phyloP scores from a whole-genome alignment of 495 filamentous ascomycete species.

The Aspergillus campestris region DNA sequence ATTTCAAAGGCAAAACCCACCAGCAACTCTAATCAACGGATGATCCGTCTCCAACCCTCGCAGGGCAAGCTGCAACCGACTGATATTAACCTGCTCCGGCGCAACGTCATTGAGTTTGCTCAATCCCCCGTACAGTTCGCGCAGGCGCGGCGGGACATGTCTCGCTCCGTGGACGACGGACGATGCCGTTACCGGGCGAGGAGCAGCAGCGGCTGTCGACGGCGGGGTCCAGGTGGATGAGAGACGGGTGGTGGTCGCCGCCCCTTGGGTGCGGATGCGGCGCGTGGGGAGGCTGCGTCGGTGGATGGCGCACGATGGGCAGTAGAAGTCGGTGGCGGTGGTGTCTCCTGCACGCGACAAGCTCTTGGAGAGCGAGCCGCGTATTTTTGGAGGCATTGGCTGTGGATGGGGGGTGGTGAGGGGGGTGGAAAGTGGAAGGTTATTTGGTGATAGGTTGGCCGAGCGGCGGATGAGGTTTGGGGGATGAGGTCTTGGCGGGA shows the following conservation, averaged over 20 bases:
- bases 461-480: conserved; percentile 6
- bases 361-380: conserved; percentile 30
- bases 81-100: conserved; percentile 59
- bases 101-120: conserved; percentile 52
- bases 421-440: conserved; percentile 2
- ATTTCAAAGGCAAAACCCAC: conserved; percentile 22
- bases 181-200: conserved; percentile 16
- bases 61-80: conserved; percentile 71
- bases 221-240: background rate
- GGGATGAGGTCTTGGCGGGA: conserved; percentile 10
- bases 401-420: conserved; percentile 5
- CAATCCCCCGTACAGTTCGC: conserved; percentile 54
- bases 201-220: background rate
- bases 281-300: conserved; percentile 26
- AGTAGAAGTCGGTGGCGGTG: conserved; percentile 21
- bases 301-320: conserved; percentile 32
- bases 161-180: conserved; percentile 21
- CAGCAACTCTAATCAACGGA: conserved; percentile 63
- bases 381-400: conserved; percentile 35
- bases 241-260: conserved; percentile 2
- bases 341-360: conserved; percentile 21
- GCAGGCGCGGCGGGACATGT: conserved; percentile 28
- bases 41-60: conserved; percentile 60
- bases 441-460: background rate
- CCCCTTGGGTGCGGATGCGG: conserved; percentile 9